A percentile compares a stretch with the other conserved stretches of the same genome.
These are phyloP conservation scores for Oemleria cerasiformis DNA, from an alignment of 306 rosid genomes.

Conservation along the genomic window DNA sequence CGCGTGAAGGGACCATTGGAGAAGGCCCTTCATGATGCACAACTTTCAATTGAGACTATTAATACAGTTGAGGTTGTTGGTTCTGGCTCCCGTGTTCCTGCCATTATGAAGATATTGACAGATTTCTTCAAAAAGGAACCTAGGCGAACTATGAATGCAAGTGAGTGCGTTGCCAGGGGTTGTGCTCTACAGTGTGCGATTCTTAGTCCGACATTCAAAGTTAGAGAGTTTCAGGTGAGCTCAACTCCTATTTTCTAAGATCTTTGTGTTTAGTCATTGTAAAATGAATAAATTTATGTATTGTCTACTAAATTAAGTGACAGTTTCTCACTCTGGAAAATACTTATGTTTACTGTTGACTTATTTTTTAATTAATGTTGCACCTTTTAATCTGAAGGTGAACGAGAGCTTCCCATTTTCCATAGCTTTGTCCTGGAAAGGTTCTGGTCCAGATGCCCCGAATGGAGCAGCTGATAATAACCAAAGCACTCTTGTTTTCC, in stretches of 20 bases:
- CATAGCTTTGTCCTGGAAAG: constrained; percentile 77
- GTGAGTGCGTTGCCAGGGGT: constrained; percentile 94
- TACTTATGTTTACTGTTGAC: not conserved
- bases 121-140: constrained; percentile 92
- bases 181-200: constrained; percentile 93
- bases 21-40: constrained; percentile 83
- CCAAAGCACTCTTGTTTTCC: constrained; percentile 57
- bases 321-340: not conserved
- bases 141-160: constrained; percentile 94
- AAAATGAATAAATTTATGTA: not conserved
- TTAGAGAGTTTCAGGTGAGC: constrained; percentile 84
- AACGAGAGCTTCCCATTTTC: constrained; percentile 79
- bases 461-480: constrained; percentile 50
- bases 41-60: constrained; percentile 61
- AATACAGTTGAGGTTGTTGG: constrained; percentile 91
- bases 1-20: constrained; percentile 86
- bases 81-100: constrained; percentile 94
- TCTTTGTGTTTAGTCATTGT: not conserved
- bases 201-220: constrained; percentile 95
- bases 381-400: constrained; percentile 46
- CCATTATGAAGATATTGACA: constrained; percentile 71
- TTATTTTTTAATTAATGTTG: not conserved
- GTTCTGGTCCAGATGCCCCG: constrained; percentile 61
- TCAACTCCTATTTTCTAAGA: not conserved
- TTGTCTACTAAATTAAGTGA: not conserved